Evolutionary conservation across 768 basidiomycete species (phyloP), one percentile per base, ranked within the genome.

Genomic region (Auriculariales sp.): DNA sequence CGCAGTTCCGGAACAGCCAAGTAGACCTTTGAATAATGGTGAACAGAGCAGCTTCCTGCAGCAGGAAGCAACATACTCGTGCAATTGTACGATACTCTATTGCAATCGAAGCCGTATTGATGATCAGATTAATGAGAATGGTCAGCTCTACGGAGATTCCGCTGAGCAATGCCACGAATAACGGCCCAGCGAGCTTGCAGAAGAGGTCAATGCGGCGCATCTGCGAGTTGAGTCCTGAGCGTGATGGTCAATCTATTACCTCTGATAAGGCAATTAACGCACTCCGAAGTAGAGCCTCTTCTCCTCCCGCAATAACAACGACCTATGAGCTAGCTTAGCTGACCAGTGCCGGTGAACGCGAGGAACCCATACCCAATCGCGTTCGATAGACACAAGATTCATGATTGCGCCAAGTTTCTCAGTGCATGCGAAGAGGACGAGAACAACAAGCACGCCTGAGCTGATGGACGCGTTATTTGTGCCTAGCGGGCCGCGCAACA

Each of bases 181-280:
- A n/a, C 3, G 52, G 52, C 9, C 46, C 47, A 28, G 32, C 12
- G 47, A 63, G 55, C 52, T 63, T 63, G 49, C 58, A 62, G 25
- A 63, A 54, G 3, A 64, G 53, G 39, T 64, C 63, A 28, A 64
- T 64, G 25, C 62, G 58, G 11, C 63, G 58, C 61, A 64, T 64
- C 29, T 57, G 56, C 14, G 63, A 56, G 35, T 64, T 64, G 9
- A 54, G 34, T 2, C 19, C 47, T 52, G 39, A 34, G 28, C 12
- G 15, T 9, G 14, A 39, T 4, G 14, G 27, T 39, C 12, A 32
- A 19, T n/a, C n/a, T n/a, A n/a, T n/a, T n/a, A n/a, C n/a, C n/a
- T n/a, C n/a, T n/a, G n/a, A n/a, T n/a, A n/a, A n/a, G n/a, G n/a
- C n/a, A n/a, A n/a, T n/a, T n/a, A n/a, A n/a, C n/a, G n/a, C n/a